Base-by-base conservation (phyloP, 768 basidiomycete species). In the Phylloporus sp. region DNA sequence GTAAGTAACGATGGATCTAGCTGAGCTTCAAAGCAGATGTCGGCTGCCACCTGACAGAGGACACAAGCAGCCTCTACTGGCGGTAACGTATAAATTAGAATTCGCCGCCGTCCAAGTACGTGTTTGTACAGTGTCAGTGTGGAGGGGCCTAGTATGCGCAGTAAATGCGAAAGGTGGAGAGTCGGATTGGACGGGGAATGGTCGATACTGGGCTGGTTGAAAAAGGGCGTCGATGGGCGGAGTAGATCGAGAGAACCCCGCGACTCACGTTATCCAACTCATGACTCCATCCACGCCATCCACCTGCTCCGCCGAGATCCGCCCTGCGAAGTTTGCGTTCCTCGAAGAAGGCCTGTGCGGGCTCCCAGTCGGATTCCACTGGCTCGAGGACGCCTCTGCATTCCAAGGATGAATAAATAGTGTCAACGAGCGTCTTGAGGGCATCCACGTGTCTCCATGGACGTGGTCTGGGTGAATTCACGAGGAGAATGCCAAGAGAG, bases 61-160 rank as follows among this genome's bases (percentile, higher is more conserved):
- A 86, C 77, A 56, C 86, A 91, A 0, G 90, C 87, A 0, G 82
- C 80, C 62, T 91, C 87, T 12, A 91, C 87, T 0, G 89, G 86
- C 0, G 89, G 88, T 2, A 82, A 72, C 0, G 90, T 88, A 63
- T 88, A 88, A 29, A 93, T 84, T 32, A 93, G 72, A n/a, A 92
- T 80, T 15, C 91, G 76, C 47, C 76, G 80, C 6, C 90, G 78
- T 0, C 84, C 84, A 5, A 92, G 74, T 15, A 89, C 79, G 59
- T 91, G 81, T 60, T 91, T 91, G 71, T 88, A 89, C 3, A 92
- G 67, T 0, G 88, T 91, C 31, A 92, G 69, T 0, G 81, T 80
- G 1, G 88, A 88, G 0, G 89, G 88, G 0, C 91, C 91, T 23
- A 93, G 74, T 47, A 91, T 82, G 26, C 84, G 82, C 26, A 92